Conservation (phyloP, 192 early-diverging fungal species). For the Paraglomus brasilianum region DNA sequence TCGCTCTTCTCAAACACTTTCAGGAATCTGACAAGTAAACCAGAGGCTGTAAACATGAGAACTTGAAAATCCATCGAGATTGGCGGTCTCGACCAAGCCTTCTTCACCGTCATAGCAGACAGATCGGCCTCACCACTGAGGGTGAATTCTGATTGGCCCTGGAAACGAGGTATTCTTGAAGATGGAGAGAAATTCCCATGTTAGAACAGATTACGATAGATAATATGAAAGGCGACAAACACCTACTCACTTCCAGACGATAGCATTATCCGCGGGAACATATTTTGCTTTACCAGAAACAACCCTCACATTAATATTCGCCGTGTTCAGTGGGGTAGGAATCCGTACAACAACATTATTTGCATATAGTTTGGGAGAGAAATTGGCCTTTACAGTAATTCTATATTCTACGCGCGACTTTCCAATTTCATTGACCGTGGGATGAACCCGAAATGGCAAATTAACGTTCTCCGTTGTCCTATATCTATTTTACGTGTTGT, state of each 20-base stretch:
- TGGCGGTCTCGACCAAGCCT: conserved; percentile 92
- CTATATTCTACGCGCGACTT: conserved; percentile 85
- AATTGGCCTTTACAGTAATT: conserved; percentile 86
- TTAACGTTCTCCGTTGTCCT: conserved; percentile 95
- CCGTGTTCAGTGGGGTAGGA: conserved; percentile 90
- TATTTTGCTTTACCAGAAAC: conserved; percentile 91
- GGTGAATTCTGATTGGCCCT: conserved; percentile 83
- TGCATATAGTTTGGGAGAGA: conserved; percentile 82
- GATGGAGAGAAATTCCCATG: conserved; percentile 37
- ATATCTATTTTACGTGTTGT: conserved; percentile 49
- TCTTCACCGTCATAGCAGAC: conserved; percentile 78
- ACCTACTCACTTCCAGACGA: conserved; percentile 89
- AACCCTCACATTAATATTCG: conserved; percentile 78
- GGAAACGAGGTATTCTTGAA: conserved; percentile 83
- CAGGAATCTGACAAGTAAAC: conserved; percentile 92
- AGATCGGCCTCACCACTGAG: conserved; percentile 82
- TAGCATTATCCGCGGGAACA: conserved; percentile 86
- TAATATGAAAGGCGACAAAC: neutral
- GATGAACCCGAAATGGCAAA: conserved; percentile 92
- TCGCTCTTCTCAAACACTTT: conserved; percentile 98
- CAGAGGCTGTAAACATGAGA: conserved; percentile 97
- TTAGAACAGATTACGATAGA: neutral
- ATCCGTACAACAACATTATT: conserved; percentile 87
- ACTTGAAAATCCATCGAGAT: conserved; percentile 92
- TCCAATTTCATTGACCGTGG: conserved; percentile 85